Evolutionary conservation across 768 basidiomycete genomes (phyloP).

Genomic region (Chalciporus piperatus): DNA sequence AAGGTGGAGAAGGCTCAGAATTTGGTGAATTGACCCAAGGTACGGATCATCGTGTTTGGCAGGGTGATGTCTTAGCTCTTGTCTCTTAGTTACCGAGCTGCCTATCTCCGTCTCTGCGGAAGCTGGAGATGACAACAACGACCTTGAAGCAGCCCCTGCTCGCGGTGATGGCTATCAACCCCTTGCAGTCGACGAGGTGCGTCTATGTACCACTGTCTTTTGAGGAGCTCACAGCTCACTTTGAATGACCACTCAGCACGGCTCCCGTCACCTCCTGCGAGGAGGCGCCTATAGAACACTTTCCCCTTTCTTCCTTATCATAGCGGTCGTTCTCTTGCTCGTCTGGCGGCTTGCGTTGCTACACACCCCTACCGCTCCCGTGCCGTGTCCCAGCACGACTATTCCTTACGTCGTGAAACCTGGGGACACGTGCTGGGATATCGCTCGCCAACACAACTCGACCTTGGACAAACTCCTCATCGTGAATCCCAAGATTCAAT

Average conservation of each 20-base stretch:
- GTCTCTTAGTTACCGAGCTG: conserved; percentile 28
- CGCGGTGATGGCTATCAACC: conserved; percentile 57
- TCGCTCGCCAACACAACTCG: conserved; percentile 47
- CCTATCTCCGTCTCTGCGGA: conserved; percentile 26
- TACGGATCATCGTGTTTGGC: conserved; percentile 16
- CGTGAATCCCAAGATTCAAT: conserved; percentile 52
- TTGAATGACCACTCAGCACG: conserved; percentile 31
- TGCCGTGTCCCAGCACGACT: conserved; percentile 35
- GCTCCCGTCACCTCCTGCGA: conserved; percentile 31
- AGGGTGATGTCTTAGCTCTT: not conserved
- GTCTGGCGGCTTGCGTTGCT: conserved; percentile 58
- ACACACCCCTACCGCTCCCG: conserved; percentile 25
- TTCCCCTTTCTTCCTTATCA: conserved; percentile 71
- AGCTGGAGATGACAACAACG: conserved; percentile 37
- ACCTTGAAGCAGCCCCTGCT: conserved; percentile 56
- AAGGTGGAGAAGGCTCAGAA: conserved; percentile 58
- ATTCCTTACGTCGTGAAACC: conserved; percentile 48
- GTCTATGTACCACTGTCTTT: not conserved
- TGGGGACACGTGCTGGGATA: conserved; percentile 67
- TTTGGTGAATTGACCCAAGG: conserved; percentile 51
- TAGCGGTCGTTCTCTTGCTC: conserved; percentile 59
- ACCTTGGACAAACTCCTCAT: conserved; percentile 50
- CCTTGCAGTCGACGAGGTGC: conserved; percentile 50
- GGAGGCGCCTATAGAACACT: conserved; percentile 55
- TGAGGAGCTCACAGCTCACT: not conserved